Percentiles rank a stretch among this genome's conserved stretches.
These are phyloP conservation scores for Alternaria conjuncta DNA, from an alignment of 2,329 filamentous ascomycete species.

Conservation along the genomic window DNA sequence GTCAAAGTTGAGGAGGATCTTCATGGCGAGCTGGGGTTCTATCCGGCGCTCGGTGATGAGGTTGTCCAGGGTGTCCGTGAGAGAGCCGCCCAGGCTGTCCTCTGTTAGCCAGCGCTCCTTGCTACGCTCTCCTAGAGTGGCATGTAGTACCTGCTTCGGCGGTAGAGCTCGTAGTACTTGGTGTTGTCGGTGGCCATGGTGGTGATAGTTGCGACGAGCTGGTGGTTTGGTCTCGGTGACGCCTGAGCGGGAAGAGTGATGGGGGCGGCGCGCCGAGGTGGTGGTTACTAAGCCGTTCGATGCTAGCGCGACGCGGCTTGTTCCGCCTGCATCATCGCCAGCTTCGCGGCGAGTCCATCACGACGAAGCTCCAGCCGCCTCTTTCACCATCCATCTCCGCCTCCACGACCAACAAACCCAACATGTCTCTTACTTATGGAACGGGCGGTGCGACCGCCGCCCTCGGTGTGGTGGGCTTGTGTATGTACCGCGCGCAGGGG, in stretches of 20 bases:
- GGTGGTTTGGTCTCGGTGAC: slow-evolving; percentile 17
- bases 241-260: slow-evolving; percentile 1
- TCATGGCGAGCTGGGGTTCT: slow-evolving; percentile 98
- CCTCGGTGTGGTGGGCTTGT: slow-evolving; percentile 76
- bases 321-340: slow-evolving; percentile 39
- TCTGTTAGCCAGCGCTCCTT: slow-evolving; percentile 33
- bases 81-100: slow-evolving; percentile 82
- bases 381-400: slow-evolving; percentile 32
- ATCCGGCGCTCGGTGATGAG: slow-evolving; percentile 94
- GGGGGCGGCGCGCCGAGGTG: not conserved
- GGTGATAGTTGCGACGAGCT: slow-evolving; percentile 16
- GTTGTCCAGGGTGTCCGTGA: slow-evolving; percentile 97
- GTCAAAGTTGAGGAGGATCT: slow-evolving; percentile 95
- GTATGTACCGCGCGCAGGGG: slow-evolving; percentile 61
- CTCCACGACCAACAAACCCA: slow-evolving; percentile 28
- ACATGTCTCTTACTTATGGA: slow-evolving; percentile 77
- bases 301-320: slow-evolving; percentile 28
- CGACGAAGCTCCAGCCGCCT: slow-evolving; percentile 36
- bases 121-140: slow-evolving; percentile 8
- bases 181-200: slow-evolving; percentile 51
- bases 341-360: slow-evolving; percentile 30
- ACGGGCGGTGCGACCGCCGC: slow-evolving; percentile 71
- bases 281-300: slow-evolving; percentile 16
- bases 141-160: slow-evolving; percentile 84
- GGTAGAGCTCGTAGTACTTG: slow-evolving; percentile 92